Conservation (phyloP, 73 alveolate species). For the Blepharisma stoltei region DNA sequence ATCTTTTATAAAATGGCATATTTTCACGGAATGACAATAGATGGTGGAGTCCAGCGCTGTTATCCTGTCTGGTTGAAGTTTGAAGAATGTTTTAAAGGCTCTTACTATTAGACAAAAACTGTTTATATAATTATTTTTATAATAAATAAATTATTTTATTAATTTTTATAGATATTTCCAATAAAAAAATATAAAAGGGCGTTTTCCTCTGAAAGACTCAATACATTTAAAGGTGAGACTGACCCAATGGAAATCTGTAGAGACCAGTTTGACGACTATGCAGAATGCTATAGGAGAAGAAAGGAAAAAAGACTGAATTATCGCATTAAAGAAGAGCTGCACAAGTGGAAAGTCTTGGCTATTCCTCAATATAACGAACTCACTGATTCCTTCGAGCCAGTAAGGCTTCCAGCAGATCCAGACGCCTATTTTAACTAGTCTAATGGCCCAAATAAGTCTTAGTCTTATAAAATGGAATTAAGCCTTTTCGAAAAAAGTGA, state of each 20-base stretch:
- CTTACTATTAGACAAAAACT: too few species aligned
- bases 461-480: background rate
- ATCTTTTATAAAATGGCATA: background rate
- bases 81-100: constrained; percentile 23
- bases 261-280: constrained; percentile 25
- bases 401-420: constrained; percentile 33
- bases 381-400: constrained; percentile 33
- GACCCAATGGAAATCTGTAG: constrained; percentile 29
- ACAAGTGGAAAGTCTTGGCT: constrained; percentile 32
- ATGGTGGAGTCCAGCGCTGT: constrained; percentile 32
- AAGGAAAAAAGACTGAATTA: constrained; percentile 19
- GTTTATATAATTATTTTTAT: too few species aligned
- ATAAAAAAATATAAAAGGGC: too few species aligned
- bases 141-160: too few species aligned
- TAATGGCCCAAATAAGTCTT: too few species aligned
- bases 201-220: too few species aligned
- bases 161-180: too few species aligned
- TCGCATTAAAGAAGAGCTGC: constrained; percentile 24
- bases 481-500: background rate
- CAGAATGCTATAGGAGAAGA: constrained; percentile 18
- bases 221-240: background rate
- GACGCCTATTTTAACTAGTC: constrained; percentile 27
- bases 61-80: constrained; percentile 12
- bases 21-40: constrained; percentile 26
- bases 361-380: constrained; percentile 31